These are phyloP conservation scores for Fomitopsis pulvina DNA, from an alignment of 768 basidiomycete species.

Conservation along the genomic window DNA sequence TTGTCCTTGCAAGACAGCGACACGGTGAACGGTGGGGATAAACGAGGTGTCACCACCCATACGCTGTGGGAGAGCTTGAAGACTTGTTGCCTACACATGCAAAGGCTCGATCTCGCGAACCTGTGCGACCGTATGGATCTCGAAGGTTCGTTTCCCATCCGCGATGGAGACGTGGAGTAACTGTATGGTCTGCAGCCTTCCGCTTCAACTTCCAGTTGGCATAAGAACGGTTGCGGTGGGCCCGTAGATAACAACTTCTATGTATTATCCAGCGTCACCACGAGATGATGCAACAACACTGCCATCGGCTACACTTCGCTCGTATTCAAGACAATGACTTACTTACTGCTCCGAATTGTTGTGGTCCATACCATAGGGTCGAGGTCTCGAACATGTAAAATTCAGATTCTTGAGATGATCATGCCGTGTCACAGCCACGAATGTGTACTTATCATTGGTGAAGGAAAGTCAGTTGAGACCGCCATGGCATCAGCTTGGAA, in stretches of 20 bases:
- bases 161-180: background rate
- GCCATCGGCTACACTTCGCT: too few relatives aligned
- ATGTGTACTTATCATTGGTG: too few relatives aligned
- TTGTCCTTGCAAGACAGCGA: constrained; percentile 86
- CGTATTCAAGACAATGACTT: too few relatives aligned
- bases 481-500: too few relatives aligned
- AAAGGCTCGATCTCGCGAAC: constrained; percentile 67
- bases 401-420: too few relatives aligned
- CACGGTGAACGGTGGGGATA: constrained; percentile 45
- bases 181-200: constrained; percentile 9
- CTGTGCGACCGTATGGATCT: constrained; percentile 71
- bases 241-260: background rate
- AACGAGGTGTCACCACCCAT: constrained; percentile 66
- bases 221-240: background rate
- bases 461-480: too few relatives aligned
- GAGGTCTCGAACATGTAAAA: too few relatives aligned
- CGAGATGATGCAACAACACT: too few relatives aligned
- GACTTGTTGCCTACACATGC: constrained; percentile 76
- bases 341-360: too few relatives aligned
- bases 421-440: too few relatives aligned
- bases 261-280: background rate
- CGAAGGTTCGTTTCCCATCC: constrained; percentile 36
- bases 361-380: too few relatives aligned
- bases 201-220: constrained; percentile 16
- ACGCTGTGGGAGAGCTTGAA: constrained; percentile 87